Evolutionary conservation across 345 rosid genomes (phyloP).

Genomic region (Conringia planisiliqua): DNA sequence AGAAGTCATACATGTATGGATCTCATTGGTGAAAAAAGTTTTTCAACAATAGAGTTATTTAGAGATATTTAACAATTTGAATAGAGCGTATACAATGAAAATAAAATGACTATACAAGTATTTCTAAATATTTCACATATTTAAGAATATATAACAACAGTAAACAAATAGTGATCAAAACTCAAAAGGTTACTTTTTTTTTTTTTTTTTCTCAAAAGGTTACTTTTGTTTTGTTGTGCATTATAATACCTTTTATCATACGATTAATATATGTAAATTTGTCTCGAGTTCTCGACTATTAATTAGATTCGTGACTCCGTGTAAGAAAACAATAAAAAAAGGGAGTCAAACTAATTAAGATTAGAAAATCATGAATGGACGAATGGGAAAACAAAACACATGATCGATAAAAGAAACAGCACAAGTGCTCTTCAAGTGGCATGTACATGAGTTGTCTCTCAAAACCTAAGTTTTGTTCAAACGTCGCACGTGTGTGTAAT

Average conservation of each 20-base stretch:
- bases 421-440: slow-evolving; percentile 25
- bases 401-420: slow-evolving; percentile 18
- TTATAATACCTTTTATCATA: neutral
- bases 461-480: neutral
- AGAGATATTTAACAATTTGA: no score
- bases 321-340: neutral
- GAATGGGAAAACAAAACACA: slow-evolving; percentile 17
- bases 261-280: neutral
- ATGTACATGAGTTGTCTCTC: slow-evolving; percentile 31
- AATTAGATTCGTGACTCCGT: neutral
- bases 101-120: no score
- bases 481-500: slow-evolving; percentile 27
- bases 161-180: neutral
- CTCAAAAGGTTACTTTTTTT: slow-evolving; percentile 6
- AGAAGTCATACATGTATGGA: neutral
- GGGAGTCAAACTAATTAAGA: neutral
- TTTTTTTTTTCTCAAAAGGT: neutral
- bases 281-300: neutral
- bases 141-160: no score
- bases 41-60: neutral
- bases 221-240: slow-evolving; percentile 4
- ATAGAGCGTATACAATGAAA: no score
- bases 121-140: no score
- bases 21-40: neutral
- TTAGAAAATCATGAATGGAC: neutral